A percentile compares a stretch with the other conserved stretches of the same genome.
These are phyloP conservation scores for Marasmius oreades DNA, from an alignment of 1,284 basidiomycete genomes.

Conservation along the genomic window DNA sequence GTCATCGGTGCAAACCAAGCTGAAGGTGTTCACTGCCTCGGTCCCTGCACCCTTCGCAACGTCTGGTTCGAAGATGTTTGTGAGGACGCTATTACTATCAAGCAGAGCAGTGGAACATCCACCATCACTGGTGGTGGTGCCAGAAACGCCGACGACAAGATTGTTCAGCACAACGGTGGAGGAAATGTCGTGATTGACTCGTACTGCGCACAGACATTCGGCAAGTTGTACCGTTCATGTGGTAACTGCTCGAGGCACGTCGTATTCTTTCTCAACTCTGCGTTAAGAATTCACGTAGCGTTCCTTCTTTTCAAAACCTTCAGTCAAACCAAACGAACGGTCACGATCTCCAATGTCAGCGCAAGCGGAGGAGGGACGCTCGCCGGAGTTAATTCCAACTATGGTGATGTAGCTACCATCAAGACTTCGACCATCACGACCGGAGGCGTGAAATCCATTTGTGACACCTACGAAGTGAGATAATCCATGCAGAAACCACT, in stretches of 20 bases:
- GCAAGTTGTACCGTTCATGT: conserved; percentile 17
- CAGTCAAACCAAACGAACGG: conserved; percentile 9
- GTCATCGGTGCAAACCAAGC: conserved; percentile 18
- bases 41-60: conserved; percentile 17
- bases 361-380: conserved; percentile 7
- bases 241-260: conserved; percentile 11
- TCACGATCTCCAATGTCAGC: conserved; percentile 12
- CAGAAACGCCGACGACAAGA: conserved; percentile 16
- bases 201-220: conserved; percentile 16
- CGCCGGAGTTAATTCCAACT: conserved; percentile 17
- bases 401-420: conserved; percentile 13
- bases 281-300: not conserved
- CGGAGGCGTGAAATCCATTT: not conserved
- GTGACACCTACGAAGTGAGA: conserved; percentile 5
- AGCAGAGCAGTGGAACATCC: conserved; percentile 14
- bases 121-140: conserved; percentile 16
- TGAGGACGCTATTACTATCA: conserved; percentile 18
- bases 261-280: not conserved
- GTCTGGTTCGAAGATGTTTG: conserved; percentile 19
- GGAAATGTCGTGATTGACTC: conserved; percentile 17
- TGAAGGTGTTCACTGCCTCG: conserved; percentile 18
- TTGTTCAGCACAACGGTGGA: conserved; percentile 18
- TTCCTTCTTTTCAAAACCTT: not conserved
- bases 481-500: not conserved
- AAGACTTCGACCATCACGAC: not conserved